Percentiles rank a stretch among this genome's conserved stretches.
These are phyloP conservation scores for Magnusiomyces suaveolens DNA, from an alignment of 1,139 yeast species.

Conservation along the genomic window DNA sequence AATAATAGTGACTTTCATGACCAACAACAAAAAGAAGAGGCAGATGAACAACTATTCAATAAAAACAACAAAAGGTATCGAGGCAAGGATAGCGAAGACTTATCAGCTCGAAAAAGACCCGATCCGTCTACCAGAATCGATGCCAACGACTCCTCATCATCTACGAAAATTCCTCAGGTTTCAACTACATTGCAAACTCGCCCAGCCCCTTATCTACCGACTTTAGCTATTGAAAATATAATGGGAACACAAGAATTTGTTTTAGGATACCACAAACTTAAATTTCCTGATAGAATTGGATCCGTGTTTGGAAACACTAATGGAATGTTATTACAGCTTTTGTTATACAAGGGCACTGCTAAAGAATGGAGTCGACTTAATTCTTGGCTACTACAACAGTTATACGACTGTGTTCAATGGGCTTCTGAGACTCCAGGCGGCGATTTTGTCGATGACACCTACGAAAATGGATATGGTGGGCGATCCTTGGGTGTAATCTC, in stretches of 20 bases:
- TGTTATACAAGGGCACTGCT: conserved; percentile 20
- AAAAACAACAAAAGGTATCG: conserved; percentile 8
- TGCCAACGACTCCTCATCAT: not conserved
- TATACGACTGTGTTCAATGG: conserved; percentile 12
- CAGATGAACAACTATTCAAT: not conserved
- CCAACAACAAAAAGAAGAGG: not conserved
- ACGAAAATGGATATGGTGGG: not conserved
- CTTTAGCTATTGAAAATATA: conserved; percentile 19
- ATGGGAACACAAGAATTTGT: conserved; percentile 19
- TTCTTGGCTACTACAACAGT: conserved; percentile 22
- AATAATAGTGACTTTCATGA: not conserved
- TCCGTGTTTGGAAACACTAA: conserved; percentile 18
- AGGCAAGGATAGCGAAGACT: conserved; percentile 15
- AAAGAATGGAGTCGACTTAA: conserved; percentile 23
- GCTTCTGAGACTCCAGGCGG: conserved; percentile 1
- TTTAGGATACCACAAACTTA: conserved; percentile 18
- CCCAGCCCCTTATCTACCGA: not conserved
- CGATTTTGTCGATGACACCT: not conserved
- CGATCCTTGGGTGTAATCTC: not conserved
- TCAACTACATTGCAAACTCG: not conserved
- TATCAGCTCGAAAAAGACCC: conserved; percentile 8
- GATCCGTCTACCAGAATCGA: not conserved
- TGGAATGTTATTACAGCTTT: conserved; percentile 19
- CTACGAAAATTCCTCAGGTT: not conserved
- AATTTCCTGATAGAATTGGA: conserved; percentile 24